Base-by-base conservation (phyloP, 1,284 basidiomycete species). In the Trichosporon sp. region DNA sequence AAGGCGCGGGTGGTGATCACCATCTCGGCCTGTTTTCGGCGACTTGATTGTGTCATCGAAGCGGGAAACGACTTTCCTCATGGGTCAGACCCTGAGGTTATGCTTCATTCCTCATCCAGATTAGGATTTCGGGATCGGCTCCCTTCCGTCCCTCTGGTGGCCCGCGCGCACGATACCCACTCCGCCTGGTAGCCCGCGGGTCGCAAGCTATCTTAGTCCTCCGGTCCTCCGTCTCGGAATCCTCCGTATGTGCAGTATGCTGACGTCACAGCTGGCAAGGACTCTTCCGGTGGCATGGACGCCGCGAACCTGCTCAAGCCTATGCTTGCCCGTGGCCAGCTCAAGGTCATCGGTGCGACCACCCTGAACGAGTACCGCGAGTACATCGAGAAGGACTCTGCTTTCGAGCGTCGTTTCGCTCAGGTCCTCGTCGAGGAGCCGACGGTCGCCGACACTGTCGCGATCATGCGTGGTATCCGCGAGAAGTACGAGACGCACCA, bases 371-470 rank as follows among this genome's bases (percentile, higher is more conserved):
- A 99, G 78, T 98, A 97, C 81, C 85, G 92, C 67, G 91, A 95
- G 79, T 92, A 95, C 80, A 95, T 98, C 77, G 95, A 98, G 81
- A 95, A 91, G 67, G 93, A 95, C 71, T 88, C 92, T 21, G 95
- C 95, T 1, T 85, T 98, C 64, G 95, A 98, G 77, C 88, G 95
- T 67, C 87, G 96, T 66, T 98, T 99, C 80, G 91, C 92, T 11
- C 92, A 95, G 78, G 95, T 98, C 59, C 80, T 95, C 46, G 89
- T 99, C 69, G 92, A 93, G 74, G 95, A 99, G 76, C 95, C 95
- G 0, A 84, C 84, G 5, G 95, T 98, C 1, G 81, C 89, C 6
- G 95, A 96, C 74, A 92, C 95, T 0, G 92, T 98, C 79, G 91
- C 87, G 71, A 99, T 77, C 64, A 77, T 99, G 57, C 89, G 95